Evolutionary conservation across 2,329 filamentous ascomycete genomes (phyloP), one percentile per base, ranked within the genome.

Genomic region (Aspergillus oerlinghausenensis): DNA sequence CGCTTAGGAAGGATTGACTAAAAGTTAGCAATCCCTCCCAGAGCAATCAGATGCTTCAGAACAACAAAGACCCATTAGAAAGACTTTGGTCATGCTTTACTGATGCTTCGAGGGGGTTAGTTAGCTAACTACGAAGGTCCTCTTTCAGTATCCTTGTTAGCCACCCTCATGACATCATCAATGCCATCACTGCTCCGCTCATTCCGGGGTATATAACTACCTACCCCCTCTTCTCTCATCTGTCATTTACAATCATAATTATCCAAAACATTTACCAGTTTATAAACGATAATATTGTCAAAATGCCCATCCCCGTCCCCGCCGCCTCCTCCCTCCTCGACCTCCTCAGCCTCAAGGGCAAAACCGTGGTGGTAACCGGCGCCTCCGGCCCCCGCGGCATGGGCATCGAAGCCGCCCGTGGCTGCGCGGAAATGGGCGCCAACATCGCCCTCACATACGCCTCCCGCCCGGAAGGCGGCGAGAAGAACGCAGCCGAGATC

Each of bases 361-460:
- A 75, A 58, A 74, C 75, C 5, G 74, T 79, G 25, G 70, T 81
- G 3, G 69, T 82, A 17, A 80, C 80, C 26, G 77, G 77, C 52
- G 80, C 77, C 10, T 75, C 75, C 19, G 85, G 85, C 9, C 82
- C 89, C 55, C 84, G 83, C 58, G 85, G 85, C 55, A 88, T 88
- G 77, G 85, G 85, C 58, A 86, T 85, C 58, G 84, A 87, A 71
- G 85, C 84, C 58, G 85, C 85, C 51, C 84, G 84, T 51, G 84
- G 83, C 63, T 84, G 81, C 69, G 84, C 84, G 59, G 84, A 87
- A 72, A 83, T 84, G 75, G 84, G 84, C 54, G 84, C 84, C 65
- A 79, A 86, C 70, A 71, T 87, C 38, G 84, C 84, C 70, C 81
- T 87, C 73, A 92, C 88, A 64, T 87, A 88, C 75, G 73, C 84